Evolutionary conservation across 805 yeast genomes (phyloP), one percentile per base, ranked within the genome.

Genomic region (Metschnikowia gelsemii): DNA sequence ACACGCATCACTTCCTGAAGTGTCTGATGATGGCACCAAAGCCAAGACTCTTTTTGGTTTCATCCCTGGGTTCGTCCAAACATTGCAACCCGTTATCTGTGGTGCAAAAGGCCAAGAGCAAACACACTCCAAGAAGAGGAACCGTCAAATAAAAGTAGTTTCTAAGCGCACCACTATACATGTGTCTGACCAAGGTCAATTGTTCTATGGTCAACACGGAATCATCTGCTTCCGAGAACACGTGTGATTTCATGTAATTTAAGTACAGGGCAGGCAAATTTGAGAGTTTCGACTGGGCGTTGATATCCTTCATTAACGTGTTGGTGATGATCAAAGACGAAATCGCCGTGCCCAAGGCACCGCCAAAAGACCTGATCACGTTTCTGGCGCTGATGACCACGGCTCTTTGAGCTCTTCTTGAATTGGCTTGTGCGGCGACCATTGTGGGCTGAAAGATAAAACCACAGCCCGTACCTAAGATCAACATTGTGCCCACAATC

Each of bases 351-450:
- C 85, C 84, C 20, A 78, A 61, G 1, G 84, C 72, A n/a, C 82
- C 82, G 12, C 85, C 86, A 42, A 80, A 70, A 2, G 80, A 73
- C 40, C 85, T 62, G 34, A 76, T 50, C 18, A 78, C 77, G 50
- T 78, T 79, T 55, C 85, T 65, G 1, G 80, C 66, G 2, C 81
- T 68, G 8, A 79, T 78, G 11, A 77, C 77, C 9, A 79, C 79
- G 0, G 84, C 80, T 33, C 86, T 57, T 46, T 80, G 84, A 3
- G 71, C 63, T 37, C 71, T 68, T 27, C 49, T 59, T 12, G 78
- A 63, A 45, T 76, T 78, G 1, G 81, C 79, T 52, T 71, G 82
- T 26, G 70, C 68, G 1, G 82, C 82, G 8, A 78, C 73, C 61
- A 77, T 65, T 0, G 77, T 70, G 4, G 81, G 81, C 53, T 77